Percentiles rank a stretch among this genome's conserved stretches.
phyloP scores from a whole-genome alignment of 2,329 filamentous ascomycete species.

The Ceratocystis eucalypticola region DNA sequence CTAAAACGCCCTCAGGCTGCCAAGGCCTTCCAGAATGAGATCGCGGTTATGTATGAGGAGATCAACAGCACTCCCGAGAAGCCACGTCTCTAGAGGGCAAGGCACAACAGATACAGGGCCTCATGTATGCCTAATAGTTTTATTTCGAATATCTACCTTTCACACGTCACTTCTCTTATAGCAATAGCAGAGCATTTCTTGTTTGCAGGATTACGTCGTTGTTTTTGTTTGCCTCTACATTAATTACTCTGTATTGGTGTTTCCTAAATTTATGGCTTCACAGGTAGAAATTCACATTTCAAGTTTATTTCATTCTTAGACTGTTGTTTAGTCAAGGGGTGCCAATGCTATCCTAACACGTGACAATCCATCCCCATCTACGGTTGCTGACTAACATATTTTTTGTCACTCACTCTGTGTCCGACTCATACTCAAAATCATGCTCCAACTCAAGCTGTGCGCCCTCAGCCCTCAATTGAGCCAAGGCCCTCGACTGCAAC shows the following conservation, averaged over 20 bases:
- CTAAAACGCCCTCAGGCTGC: constrained; percentile 45
- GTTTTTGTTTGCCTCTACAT: background rate
- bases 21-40: constrained; percentile 38
- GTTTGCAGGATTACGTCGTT: background rate
- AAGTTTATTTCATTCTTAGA: background rate
- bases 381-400: background rate
- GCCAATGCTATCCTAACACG: background rate
- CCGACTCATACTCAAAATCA: constrained; percentile 23
- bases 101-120: no score
- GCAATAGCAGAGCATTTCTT: background rate
- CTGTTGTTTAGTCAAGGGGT: no score
- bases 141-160: background rate
- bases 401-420: constrained; percentile 22
- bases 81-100: constrained; percentile 8
- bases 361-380: background rate
- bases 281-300: background rate
- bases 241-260: background rate
- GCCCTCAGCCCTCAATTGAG: constrained; percentile 21
- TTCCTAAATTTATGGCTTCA: background rate
- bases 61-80: constrained; percentile 26
- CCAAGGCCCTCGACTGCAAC: constrained; percentile 21
- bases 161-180: background rate
- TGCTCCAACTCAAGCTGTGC: constrained; percentile 23
- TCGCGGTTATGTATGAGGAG: constrained; percentile 45
- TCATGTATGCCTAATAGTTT: background rate